Conservation (phyloP, 495 filamentous ascomycete species). For the Penicillium canariense region DNA sequence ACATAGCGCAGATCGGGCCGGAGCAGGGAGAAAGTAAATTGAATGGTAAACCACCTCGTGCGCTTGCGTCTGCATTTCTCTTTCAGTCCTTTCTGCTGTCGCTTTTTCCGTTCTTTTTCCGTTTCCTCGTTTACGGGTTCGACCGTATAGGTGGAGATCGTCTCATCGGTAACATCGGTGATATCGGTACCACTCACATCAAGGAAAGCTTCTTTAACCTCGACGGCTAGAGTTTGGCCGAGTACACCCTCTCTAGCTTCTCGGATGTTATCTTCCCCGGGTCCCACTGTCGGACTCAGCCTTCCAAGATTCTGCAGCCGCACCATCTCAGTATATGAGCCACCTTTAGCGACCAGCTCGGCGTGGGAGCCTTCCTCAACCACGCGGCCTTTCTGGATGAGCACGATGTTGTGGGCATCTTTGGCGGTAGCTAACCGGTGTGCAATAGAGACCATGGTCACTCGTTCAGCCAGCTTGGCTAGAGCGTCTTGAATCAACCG, state of each 20-base stretch:
- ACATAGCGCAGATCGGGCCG: constrained; percentile 35
- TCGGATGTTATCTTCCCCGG: constrained; percentile 14
- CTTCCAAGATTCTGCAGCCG: constrained; percentile 33
- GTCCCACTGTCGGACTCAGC: constrained; percentile 7
- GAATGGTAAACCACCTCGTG: constrained; percentile 24
- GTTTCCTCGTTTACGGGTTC: constrained; percentile 3
- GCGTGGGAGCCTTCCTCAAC: constrained; percentile 52
- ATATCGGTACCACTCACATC: constrained; percentile 18
- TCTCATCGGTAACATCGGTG: constrained; percentile 18
- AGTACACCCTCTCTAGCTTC: constrained; percentile 2
- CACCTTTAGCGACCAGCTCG: constrained; percentile 28
- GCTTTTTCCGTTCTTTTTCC: constrained; percentile 12
- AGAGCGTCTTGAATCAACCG: constrained; percentile 47
- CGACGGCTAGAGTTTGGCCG: neutral
- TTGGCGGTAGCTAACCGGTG: constrained; percentile 42
- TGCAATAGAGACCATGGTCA: constrained; percentile 42
- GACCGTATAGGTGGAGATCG: neutral
- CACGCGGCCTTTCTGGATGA: constrained; percentile 49
- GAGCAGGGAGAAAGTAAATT: constrained; percentile 24
- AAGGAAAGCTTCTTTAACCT: constrained; percentile 21
- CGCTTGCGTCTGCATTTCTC: constrained; percentile 16
- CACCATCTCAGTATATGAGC: constrained; percentile 44
- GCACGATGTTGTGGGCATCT: constrained; percentile 62
- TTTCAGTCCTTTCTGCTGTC: constrained; percentile 11
- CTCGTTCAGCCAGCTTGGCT: constrained; percentile 34